Conservation (phyloP, 208 protist genomes). For the Acanthamoeba culbertsoni region DNA sequence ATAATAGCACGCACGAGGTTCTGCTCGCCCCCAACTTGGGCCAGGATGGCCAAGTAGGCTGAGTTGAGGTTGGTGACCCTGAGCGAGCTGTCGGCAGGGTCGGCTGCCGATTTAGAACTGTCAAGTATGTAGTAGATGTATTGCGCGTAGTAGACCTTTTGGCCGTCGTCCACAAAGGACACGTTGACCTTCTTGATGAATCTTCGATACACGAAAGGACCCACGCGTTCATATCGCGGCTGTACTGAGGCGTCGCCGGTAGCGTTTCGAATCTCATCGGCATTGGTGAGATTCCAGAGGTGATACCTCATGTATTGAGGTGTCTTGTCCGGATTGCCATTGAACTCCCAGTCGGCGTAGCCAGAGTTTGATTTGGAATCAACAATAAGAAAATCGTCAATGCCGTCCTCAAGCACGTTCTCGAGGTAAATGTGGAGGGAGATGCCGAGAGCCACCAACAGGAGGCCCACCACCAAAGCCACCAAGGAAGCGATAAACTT, state of each 20-base stretch:
- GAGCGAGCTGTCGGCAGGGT: not conserved
- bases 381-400: not conserved
- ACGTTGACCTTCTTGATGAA: conserved; percentile 1
- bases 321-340: not conserved
- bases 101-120: not conserved
- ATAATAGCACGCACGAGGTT: not conserved
- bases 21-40: not conserved
- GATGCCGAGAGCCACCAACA: not conserved
- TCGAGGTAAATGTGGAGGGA: not conserved
- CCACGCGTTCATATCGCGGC: not conserved
- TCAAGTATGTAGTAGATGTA: not conserved
- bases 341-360: not conserved
- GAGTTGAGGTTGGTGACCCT: conserved; percentile 41
- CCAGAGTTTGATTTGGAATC: not conserved
- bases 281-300: conserved; percentile 49
- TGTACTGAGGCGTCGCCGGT: not conserved
- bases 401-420: not conserved
- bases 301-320: conserved; percentile 14
- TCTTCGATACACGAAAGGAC: conserved; percentile 5
- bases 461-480: not conserved
- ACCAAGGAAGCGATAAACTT: not conserved
- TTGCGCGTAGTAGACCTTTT: not conserved
- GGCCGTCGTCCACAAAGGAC: conserved; percentile 3
- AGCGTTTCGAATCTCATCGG: not conserved
- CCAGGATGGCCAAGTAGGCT: conserved; percentile 45